phyloP scores from a whole-genome alignment of 208 protist species.

The Leishmania martiniquensis region DNA sequence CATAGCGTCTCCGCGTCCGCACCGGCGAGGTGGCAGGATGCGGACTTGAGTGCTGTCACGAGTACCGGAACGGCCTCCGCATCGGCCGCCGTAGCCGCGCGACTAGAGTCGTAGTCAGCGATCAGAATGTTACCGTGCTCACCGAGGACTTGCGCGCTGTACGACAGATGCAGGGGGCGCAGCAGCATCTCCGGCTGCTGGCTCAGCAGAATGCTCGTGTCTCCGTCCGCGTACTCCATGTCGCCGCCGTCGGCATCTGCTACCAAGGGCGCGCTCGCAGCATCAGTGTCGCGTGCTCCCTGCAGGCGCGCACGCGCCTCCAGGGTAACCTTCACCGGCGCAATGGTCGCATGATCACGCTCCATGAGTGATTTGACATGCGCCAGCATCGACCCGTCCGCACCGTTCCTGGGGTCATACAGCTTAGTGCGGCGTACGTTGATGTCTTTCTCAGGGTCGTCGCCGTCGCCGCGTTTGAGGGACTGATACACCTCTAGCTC shows the following conservation, averaged over 20 bases:
- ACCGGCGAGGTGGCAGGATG: conserved; percentile 65
- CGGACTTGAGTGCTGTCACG: conserved; percentile 64
- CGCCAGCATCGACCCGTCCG: conserved; percentile 50
- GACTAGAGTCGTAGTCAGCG: conserved; percentile 47
- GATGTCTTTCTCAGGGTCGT: conserved; percentile 47
- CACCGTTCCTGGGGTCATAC: conserved; percentile 42
- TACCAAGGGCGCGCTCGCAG: neutral
- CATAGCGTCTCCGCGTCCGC: conserved; percentile 73
- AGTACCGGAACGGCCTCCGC: conserved; percentile 71
- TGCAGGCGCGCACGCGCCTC: conserved; percentile 6
- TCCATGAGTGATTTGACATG: conserved; percentile 76
- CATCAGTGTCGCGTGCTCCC: neutral
- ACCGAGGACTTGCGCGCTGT: conserved; percentile 72
- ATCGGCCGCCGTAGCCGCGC: conserved; percentile 31
- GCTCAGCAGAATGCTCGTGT: conserved; percentile 22
- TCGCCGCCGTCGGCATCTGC: conserved; percentile 6
- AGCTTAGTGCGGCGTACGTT: conserved; percentile 31
- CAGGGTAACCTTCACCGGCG: conserved; percentile 50
- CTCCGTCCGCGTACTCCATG: conserved; percentile 38
- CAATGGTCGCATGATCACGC: conserved; percentile 42
- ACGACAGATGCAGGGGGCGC: conserved; percentile 44
- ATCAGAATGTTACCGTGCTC: conserved; percentile 75
- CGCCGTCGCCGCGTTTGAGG: conserved; percentile 56
- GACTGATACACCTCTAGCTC: conserved; percentile 68
- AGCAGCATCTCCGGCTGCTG: conserved; percentile 42